A percentile compares a stretch with the other conserved stretches of the same genome.
These are phyloP conservation scores for Fusarium circinatum DNA, from an alignment of 2,329 filamentous ascomycete genomes.

Conservation along the genomic window DNA sequence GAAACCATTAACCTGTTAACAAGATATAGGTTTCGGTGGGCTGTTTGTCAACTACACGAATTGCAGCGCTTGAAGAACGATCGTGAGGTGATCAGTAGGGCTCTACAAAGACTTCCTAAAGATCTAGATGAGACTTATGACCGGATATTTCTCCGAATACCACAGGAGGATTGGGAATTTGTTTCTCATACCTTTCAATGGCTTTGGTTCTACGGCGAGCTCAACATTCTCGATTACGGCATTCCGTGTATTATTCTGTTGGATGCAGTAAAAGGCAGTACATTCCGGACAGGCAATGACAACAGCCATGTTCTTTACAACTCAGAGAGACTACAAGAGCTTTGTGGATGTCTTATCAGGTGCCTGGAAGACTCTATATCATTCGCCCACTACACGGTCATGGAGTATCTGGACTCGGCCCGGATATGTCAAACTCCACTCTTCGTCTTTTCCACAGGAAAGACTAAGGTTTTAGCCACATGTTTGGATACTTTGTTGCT, in stretches of 20 bases:
- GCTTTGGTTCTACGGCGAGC: neutral
- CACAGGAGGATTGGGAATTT: neutral
- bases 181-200: neutral
- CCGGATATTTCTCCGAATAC: rapidly evolving
- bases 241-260: rapidly evolving
- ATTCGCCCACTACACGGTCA: neutral
- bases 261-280: rapidly evolving
- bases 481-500: rapidly evolving
- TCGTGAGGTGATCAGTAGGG: rapidly evolving
- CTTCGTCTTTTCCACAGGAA: rapidly evolving
- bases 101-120: rapidly evolving
- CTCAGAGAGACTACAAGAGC: neutral
- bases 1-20: rapidly evolving
- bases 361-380: neutral
- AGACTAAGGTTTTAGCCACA: rapidly evolving
- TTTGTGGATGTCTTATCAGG: neutral
- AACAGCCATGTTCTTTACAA: neutral
- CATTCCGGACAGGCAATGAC: rapidly evolving
- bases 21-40: neutral
- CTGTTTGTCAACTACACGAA: neutral
- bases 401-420: rapidly evolving
- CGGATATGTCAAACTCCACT: neutral
- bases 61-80: neutral
- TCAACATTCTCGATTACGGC: rapidly evolving
- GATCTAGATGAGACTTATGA: neutral